Evolutionary conservation across 345 rosid species (phyloP), one percentile per base, ranked within the genome.

Genomic region (Brassica rapa): DNA sequence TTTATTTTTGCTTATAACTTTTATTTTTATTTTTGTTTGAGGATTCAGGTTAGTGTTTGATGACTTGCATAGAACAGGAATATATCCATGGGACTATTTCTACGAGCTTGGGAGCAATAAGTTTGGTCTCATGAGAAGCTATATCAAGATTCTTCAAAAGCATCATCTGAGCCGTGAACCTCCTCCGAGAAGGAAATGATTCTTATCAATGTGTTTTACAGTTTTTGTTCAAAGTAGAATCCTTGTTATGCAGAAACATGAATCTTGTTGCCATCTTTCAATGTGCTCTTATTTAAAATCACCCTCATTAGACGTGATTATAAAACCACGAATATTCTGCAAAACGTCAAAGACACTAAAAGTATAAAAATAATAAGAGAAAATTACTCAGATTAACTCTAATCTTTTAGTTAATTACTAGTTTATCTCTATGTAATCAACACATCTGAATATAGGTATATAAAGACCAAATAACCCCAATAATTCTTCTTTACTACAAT

Each of bases 61-160:
- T 82, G 98, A 93, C 84, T 78, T 93, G 90, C 99, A 93, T 73
- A 95, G 85, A 84, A 95, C 97, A 8, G 98, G 99, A 83, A 95
- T 95, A 77, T 93, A 85, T 69, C 88, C 98, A 10, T 95, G 97
- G 99, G 96, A 91, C 32, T 93, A 88, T 76, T 88, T 91, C 83
- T 85, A 89, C 67, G 84, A 88, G 72, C 93, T 95, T 67, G 99
- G 99, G 62, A 87, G 72, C 82, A 91, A 91, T 77, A 93, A 95
- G 88, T 90, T 93, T 75, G 71, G 86, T 21, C 81, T 95, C 66
- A 90, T 91, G 92, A 91, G 93, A 82, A 82, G 80, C 62, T 95
- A 95, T 70, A 82, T 95, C 84, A 88, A 82, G 53, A 88, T 90
- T 4, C 84, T 95, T 65, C 90, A 85, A 84, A 95, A 87, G 87